These are phyloP conservation scores for Panicum virgatum DNA, from an alignment of 202 grass and related monocot species.

Conservation along the genomic window DNA sequence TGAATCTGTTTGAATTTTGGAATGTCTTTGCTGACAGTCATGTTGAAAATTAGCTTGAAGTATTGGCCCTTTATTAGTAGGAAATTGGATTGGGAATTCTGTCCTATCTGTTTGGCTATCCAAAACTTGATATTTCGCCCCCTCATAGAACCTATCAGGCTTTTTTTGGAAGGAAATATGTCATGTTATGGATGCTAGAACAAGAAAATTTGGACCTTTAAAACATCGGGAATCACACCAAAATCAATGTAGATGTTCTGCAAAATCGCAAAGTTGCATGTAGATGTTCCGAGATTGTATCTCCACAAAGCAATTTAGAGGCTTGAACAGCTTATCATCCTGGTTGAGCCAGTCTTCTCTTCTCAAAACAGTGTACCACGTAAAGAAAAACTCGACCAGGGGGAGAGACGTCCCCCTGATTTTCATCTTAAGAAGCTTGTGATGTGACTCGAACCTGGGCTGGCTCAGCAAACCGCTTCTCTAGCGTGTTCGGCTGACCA, in stretches of 20 bases:
- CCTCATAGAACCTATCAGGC: background rate
- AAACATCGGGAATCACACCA: background rate
- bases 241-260: background rate
- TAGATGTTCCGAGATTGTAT: background rate
- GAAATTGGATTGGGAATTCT: background rate
- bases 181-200: background rate
- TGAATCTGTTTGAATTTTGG: slow-evolving; percentile 28
- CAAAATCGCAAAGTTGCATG: slow-evolving; percentile 14
- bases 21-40: slow-evolving; percentile 11
- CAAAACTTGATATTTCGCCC: background rate
- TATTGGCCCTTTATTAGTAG: background rate
- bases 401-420: no score
- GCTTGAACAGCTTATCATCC: background rate
- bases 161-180: background rate
- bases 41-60: slow-evolving; percentile 13
- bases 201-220: background rate
- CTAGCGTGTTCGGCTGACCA: no score
- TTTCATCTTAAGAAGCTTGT: no score
- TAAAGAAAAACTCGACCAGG: no score
- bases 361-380: background rate
- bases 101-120: background rate
- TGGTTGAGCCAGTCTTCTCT: slow-evolving; percentile 13
- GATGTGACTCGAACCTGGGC: no score
- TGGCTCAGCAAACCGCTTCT: no score
- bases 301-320: background rate